These are phyloP conservation scores for Alternaria metachromatica DNA, from an alignment of 2,329 filamentous ascomycete genomes.

Conservation along the genomic window DNA sequence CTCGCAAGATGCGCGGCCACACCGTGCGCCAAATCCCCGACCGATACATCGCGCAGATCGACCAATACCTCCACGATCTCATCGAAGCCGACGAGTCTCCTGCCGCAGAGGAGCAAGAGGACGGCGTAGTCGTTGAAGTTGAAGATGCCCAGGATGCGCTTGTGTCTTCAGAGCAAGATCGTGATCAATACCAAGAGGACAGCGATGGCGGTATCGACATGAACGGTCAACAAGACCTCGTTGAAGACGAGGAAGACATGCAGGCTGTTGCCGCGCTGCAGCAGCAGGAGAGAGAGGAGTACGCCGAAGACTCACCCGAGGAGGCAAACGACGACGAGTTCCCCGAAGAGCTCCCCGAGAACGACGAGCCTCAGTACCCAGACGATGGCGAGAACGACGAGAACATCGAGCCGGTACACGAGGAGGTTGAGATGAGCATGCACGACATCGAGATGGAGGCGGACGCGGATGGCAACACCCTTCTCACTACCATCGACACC, in stretches of 20 bases:
- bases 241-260: background rate
- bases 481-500: background rate
- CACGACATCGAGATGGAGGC: background rate
- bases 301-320: background rate
- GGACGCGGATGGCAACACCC: background rate
- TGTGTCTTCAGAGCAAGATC: conserved; percentile 1
- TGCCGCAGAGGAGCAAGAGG: background rate
- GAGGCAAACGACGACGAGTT: background rate
- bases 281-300: background rate
- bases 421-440: background rate
- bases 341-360: background rate
- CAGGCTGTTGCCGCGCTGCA: background rate
- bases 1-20: conserved; percentile 37
- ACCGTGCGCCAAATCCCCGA: conserved; percentile 37
- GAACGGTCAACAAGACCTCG: background rate
- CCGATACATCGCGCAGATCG: conserved; percentile 17
- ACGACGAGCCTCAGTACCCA: background rate
- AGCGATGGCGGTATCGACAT: background rate
- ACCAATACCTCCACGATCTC: conserved; percentile 5
- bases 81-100: background rate
- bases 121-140: background rate
- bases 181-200: background rate
- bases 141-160: background rate
- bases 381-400: background rate
- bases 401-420: background rate